phyloP scores from a whole-genome alignment of 75 land plant species.

The Pinus albicaulis region DNA sequence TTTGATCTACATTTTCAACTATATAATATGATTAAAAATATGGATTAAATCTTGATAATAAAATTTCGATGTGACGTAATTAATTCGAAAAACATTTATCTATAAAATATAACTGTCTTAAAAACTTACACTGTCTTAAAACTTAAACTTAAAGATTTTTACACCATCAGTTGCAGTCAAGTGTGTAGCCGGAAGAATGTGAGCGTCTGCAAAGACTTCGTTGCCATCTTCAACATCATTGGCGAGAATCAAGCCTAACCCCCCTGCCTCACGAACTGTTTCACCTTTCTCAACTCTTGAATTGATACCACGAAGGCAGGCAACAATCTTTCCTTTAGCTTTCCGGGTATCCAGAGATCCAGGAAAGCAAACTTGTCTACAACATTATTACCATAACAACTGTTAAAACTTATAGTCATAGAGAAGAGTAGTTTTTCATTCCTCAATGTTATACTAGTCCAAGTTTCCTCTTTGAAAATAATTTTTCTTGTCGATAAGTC shows the following conservation, averaged over 20 bases:
- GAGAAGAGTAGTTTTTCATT: not conserved
- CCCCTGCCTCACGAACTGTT: slow-evolving; percentile 34
- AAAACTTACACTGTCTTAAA: not conserved
- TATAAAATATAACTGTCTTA: too few relatives aligned
- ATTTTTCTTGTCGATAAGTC: not conserved
- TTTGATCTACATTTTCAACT: too few relatives aligned
- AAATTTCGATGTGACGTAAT: too few relatives aligned
- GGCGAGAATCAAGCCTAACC: not conserved
- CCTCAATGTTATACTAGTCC: not conserved
- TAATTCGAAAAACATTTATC: too few relatives aligned
- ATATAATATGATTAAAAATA: too few relatives aligned
- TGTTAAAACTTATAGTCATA: not conserved
- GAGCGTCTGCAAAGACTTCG: not conserved
- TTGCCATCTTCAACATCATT: not conserved
- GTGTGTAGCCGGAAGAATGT: too few relatives aligned
- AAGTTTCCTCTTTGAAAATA: too few relatives aligned
- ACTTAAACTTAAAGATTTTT: too few relatives aligned
- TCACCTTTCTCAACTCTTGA: slow-evolving; percentile 27
- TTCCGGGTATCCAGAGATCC: slow-evolving; percentile 30
- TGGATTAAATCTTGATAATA: too few relatives aligned
- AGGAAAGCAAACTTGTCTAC: slow-evolving; percentile 27
- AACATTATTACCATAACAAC: slow-evolving; percentile 8
- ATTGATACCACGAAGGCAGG: slow-evolving; percentile 26
- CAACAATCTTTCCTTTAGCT: slow-evolving; percentile 52
- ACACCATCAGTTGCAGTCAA: too few relatives aligned